Evolutionary conservation across 1,284 basidiomycete species (phyloP), one percentile per base, ranked within the genome.

Genomic region (Neotropicomus parvogracilis): DNA sequence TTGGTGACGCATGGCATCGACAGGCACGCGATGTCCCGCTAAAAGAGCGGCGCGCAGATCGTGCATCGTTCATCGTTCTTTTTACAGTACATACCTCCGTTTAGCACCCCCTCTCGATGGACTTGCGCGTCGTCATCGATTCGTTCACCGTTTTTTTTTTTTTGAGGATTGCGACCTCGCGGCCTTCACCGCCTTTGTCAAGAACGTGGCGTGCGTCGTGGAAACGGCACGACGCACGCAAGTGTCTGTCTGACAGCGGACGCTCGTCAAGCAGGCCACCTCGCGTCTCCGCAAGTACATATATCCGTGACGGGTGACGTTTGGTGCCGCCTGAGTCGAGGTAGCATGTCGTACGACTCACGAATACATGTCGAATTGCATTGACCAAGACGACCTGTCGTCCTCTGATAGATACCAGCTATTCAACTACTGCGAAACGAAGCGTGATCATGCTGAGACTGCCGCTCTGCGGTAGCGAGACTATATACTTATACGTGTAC

Each of bases 401-500:
- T 36, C 54, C 27, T 13, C 28, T 26, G 21, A 44, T 24, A 43
- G 49, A 44, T 44, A 51, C 62, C 29, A 57, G 62, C 55, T 42
- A 37, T 42, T 24, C 24, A 17, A 38, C 34, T 59, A 45, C 49
- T 55, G 59, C 40, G 31, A 56, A 46, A 40, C 40, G 29, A 57
- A 54, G 14, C 0, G 40, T 6, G 20, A 16, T 32, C 56, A 54
- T 43, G 57, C 46, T 46, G 41, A 46, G 34, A 34, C 40, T 40
- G 46, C 46, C 52, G 57, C 56, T 13, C 59, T 17, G 58, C 64
- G 55, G 54, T 59, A 37, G 50, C 41, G 44, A 24, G 48, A 59
- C 64, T 58, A 67, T 60, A 55, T 52, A 55, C 49, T 29, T 49
- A 48, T 57, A 52, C 40, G 39, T 48, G 51, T 62, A 53, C 36